These are phyloP conservation scores for Fusarium domesticum DNA, from an alignment of 2,329 filamentous ascomycete species.

Conservation along the genomic window DNA sequence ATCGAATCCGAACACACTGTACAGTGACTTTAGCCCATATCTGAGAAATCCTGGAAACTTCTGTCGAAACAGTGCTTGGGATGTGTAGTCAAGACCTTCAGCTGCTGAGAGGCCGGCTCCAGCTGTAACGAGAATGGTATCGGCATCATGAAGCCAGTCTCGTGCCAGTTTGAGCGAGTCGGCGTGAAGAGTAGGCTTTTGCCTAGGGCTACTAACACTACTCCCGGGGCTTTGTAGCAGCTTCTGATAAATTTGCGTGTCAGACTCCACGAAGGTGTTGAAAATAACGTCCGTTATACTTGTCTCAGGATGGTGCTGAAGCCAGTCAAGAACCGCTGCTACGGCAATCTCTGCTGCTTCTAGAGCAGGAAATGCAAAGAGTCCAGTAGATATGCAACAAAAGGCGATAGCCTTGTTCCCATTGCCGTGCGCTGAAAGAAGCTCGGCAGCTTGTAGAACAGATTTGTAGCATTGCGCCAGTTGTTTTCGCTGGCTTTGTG, in stretches of 20 bases:
- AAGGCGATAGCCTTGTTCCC: slow-evolving; percentile 14
- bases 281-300: slow-evolving; percentile 21
- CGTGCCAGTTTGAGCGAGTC: slow-evolving; percentile 2
- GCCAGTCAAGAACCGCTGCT: slow-evolving; percentile 6
- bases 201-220: neutral
- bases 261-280: slow-evolving; percentile 20
- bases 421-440: neutral
- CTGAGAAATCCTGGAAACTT: slow-evolving; percentile 17
- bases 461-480: slow-evolving; percentile 15
- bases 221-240: neutral
- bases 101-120: slow-evolving; percentile 23
- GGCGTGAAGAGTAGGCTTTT: neutral
- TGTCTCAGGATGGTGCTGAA: slow-evolving; percentile 6
- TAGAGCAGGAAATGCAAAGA: slow-evolving; percentile 21
- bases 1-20: slow-evolving; percentile 20
- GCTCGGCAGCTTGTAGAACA: slow-evolving; percentile 8
- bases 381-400: slow-evolving; percentile 22
- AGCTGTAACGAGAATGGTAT: slow-evolving; percentile 20
- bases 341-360: slow-evolving; percentile 19
- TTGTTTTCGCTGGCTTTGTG: neutral
- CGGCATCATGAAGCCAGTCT: slow-evolving; percentile 18
- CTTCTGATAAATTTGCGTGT: slow-evolving; percentile 10
- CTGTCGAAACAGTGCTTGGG: slow-evolving; percentile 10
- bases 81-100: slow-evolving; percentile 24
- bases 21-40: slow-evolving; percentile 13